These are phyloP conservation scores for Ogataea populi-albae DNA, from an alignment of 805 yeast species.

Conservation along the genomic window DNA sequence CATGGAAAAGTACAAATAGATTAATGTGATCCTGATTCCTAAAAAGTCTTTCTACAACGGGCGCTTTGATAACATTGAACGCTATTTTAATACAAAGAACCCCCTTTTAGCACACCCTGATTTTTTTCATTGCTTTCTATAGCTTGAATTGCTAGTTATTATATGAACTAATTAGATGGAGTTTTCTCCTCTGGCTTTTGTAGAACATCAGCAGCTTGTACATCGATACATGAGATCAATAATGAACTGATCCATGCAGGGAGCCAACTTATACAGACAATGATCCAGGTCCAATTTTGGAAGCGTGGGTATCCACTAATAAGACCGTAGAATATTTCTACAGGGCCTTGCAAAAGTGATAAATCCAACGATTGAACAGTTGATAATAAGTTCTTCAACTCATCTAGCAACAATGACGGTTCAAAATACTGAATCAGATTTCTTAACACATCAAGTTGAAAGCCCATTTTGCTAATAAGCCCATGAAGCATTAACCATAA, in stretches of 20 bases:
- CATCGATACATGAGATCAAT: conserved; percentile 25
- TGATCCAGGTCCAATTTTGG: conserved; percentile 84
- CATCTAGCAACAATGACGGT: conserved; percentile 15
- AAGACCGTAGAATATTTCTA: conserved; percentile 48
- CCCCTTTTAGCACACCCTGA: no score
- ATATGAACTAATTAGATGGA: no score
- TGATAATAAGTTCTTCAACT: conserved; percentile 17
- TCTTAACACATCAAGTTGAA: conserved; percentile 29
- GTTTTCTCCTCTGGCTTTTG: conserved; percentile 7
- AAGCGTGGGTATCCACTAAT: conserved; percentile 63
- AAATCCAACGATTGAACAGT: conserved; percentile 13
- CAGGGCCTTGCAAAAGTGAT: conserved; percentile 31
- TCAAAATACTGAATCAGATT: conserved; percentile 31
- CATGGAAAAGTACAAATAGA: conserved; percentile 51
- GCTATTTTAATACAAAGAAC: no score
- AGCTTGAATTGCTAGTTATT: no score
- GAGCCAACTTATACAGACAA: conserved; percentile 71
- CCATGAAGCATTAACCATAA: conserved; percentile 29
- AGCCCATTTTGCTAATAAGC: conserved; percentile 17
- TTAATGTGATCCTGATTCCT: no score
- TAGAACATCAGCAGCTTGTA: conserved; percentile 10
- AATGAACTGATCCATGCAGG: conserved; percentile 65
- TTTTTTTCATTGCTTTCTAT: no score
- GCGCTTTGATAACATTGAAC: no score
- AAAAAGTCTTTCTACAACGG: no score